Base-by-base conservation (phyloP, 139 green algal species). In the Monoraphidium neglectum region DNA sequence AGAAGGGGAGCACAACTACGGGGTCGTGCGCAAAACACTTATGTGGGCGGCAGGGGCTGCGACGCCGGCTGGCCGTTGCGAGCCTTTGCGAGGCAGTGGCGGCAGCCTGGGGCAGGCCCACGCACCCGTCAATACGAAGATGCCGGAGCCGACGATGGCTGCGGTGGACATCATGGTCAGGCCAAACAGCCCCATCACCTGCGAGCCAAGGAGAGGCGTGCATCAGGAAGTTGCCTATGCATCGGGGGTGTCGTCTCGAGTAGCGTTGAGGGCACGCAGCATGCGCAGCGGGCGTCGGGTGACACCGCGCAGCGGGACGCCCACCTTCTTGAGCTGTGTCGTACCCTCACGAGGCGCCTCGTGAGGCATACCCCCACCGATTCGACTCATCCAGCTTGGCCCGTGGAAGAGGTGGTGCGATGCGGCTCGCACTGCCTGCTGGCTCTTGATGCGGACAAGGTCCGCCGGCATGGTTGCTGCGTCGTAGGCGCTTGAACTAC, bases 121-220 rank as follows among this genome's bases (percentile, higher is more conserved):
- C n/a, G n/a, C n/a, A 76, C 70, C 70, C 46, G 70, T 77, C 4
- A 77, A 57, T 13, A 68, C 70, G 30, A 77, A 77, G 36, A 77
- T 77, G 16, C 70, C 70, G 28, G 15, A 33, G 23, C 70, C 70
- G 24, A 77, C 59, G 56, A 77, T 77, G 35, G 70, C 70, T 46
- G 70, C 70, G 46, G 70, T 77, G 33, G 30, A 56, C 70, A 77
- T 77, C 54, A 68, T 69, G 26, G 70, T 69, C n/a, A 77, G 57
- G 5, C 56, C 56, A 32, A 38, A 38, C 2, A 77, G 57, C 15
- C 70, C 70, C 36, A 77, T 10, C 70, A 74, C 68, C 68, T 74
- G 68, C 67, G 36, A 15, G 43, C 57, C 26, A 6, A 60, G 28
- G 4, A 33, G 6, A 5, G 26, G 56, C 51, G 16, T 59, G 51